Base-by-base conservation (phyloP, 2,329 filamentous ascomycete genomes). In the Cordyceps pruinosa region DNA sequence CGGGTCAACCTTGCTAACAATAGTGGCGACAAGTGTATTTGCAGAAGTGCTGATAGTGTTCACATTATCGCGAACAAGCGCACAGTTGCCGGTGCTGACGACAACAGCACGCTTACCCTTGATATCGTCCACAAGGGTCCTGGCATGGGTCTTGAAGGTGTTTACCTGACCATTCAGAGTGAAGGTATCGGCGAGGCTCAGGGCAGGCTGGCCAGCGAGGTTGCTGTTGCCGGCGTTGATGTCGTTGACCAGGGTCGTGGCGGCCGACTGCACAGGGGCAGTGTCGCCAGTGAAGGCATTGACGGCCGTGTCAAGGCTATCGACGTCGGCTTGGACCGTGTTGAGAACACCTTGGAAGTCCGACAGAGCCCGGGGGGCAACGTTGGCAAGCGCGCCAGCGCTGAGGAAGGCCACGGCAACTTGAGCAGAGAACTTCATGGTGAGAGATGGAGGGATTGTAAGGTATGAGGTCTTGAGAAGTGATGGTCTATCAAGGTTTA, bases 121-220 rank as follows among this genome's bases (percentile, higher is more conserved):
- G 51, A 68, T 61, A 48, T 65, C 61, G 15, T 37, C 44, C 56
- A 60, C 55, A 2, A 68, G 63, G 44, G 55, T 54, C 57, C 53
- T 53, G 30, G 61, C 65, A 34, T 63, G 59, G 28, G 35, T 49
- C 46, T 65, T 64, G 17, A 68, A 63, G 23, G 45, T 45, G 15
- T 52, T 51, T 57, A 64, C 63, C 42, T 45, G 50, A 15, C 41
- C 28, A 48, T 62, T 57, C 1, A 64, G 62, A 23, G 45, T 32
- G 23, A 64, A 51, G 6, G 62, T 58, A 32, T 60, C 63, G 35
- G 60, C 58, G 46, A 64, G 60, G 2, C 41, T 63, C 39, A 64
- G 58, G 35, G 59, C 53, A 7, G 55, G 54, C 35, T 61, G 58
- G 23, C 19, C 51, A 39, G 47, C 15, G 39, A 61, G 56, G 32